Base-by-base conservation (phyloP, 2,329 filamentous ascomycete genomes). In the Cercospora sp. region DNA sequence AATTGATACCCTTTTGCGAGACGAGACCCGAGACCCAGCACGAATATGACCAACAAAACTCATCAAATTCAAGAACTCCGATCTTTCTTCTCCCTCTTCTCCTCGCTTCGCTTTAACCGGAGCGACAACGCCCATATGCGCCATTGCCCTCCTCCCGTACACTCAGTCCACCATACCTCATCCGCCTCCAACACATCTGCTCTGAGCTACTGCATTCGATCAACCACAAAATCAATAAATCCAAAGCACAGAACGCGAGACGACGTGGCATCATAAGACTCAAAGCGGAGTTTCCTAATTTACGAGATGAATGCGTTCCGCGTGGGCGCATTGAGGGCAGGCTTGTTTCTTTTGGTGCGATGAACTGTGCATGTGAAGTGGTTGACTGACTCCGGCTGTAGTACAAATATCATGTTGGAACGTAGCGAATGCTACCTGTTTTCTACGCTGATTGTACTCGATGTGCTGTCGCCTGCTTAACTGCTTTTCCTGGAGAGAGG, bases 1-100 rank as follows among this genome's bases (percentile, higher is more conserved):
- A 71, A 71, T 71, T 70, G 71, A 73, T 73, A 73, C 71, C 71
- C 71, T 59, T 73, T 69, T 66, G 66, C 66, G 64, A 62, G 30
- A 37, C 30, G 65, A 58, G 64, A 62, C 40, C 55, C 65, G 62
- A 66, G 45, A 51, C 45, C 49, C 62, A 68, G 66, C 64, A 65
- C 63, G 55, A 59, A 37, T 24, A 65, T 59, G 53, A 65, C 55
- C 34, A 55, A 51, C 10, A 24, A 51, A 51, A 26, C 21, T 26
- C 45, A 51, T 51, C 45, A 24, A 26, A 51, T 26, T 24, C 45
- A 49, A 51, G 21, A 32, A 49, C n/a, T n/a, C 18, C 24, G n/a
- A 28, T 26, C 32, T 40, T 45, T 32, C 16, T 43, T 37, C 9
- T 43, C 24, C 24, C 28, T 65, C 43, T 49, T n/a, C 37, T 43